Evolutionary conservation across 83 land plant genomes (phyloP), one percentile per base, ranked within the genome.

Genomic region (Picea abies): DNA sequence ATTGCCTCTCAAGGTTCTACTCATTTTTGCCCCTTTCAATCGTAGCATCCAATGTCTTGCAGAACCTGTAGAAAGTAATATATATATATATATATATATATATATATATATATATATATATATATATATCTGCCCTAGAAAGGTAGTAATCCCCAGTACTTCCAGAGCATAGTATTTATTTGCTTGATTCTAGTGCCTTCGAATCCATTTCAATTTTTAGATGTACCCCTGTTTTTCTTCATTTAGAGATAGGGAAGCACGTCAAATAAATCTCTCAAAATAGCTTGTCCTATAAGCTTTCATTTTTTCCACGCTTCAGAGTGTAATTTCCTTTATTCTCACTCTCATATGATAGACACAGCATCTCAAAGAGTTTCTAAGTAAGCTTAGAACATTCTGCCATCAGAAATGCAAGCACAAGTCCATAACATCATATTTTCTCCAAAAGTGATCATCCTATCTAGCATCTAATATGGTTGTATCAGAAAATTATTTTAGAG

Each of bases 201-300:
- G 76, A 71, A 71, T 71, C 23, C 76, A 68, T 71, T 71, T 19
- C 20, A 71, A 71, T 39, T 20, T 1, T 19, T 71, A 68, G 16
- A 68, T 32, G 37, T 68, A 22, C 39, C 39, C 1, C 35, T 23
- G 23, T 29, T 29, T 15, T 5, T 67, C 14, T 14, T 14, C 71
- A 68, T 68, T 32, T 29, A 68, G 17, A 12, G 71, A 29, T 68
- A 4, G 35, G 39, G 39, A 14, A 11, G 71, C 17, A 68, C 32
- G 37, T 68, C 15, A 68, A 29, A 68, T 52, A 11, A 52, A 10
- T 52, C 56, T 52, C 56, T 52, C 56, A 52, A 52, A 11, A 52
- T 52, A 52, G 56, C 16, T 29, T 68, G 35, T 39, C 19, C 15
- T 68, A 32, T 22, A 32, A 68, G 35, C 56, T 52, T 52, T 52